These are phyloP conservation scores for Mycena kentingensis DNA, from an alignment of 768 basidiomycete genomes.

Conservation along the genomic window DNA sequence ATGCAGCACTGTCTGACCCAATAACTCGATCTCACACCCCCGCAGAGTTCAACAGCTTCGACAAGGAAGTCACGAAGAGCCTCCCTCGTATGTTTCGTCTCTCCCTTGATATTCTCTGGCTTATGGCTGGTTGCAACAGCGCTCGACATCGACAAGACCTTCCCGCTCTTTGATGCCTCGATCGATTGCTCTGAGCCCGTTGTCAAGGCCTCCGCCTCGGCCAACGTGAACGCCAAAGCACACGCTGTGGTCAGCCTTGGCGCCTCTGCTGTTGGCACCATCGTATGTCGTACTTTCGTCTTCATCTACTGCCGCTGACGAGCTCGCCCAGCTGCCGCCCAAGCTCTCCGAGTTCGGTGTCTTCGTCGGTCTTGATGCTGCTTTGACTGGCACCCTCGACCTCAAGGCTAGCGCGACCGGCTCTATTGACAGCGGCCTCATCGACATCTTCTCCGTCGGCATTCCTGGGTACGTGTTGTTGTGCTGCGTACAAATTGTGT, in stretches of 20 bases:
- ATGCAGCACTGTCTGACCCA: background rate
- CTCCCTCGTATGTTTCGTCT: slow-evolving; percentile 18
- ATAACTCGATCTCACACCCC: background rate
- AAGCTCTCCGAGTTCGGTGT: slow-evolving; percentile 31
- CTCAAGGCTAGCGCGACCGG: slow-evolving; percentile 31
- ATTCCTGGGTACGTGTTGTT: no score
- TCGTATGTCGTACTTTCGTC: slow-evolving; percentile 13
- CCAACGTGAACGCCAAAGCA: slow-evolving; percentile 25
- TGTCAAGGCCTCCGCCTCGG: slow-evolving; percentile 19
- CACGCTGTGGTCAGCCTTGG: slow-evolving; percentile 28
- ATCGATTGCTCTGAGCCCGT: slow-evolving; percentile 22
- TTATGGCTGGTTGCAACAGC: slow-evolving; percentile 5
- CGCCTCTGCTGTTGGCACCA: slow-evolving; percentile 25
- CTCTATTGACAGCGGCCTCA: slow-evolving; percentile 30
- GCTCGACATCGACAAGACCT: slow-evolving; percentile 24
- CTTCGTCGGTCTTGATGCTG: slow-evolving; percentile 30
- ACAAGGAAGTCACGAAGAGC: slow-evolving; percentile 22
- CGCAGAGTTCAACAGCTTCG: slow-evolving; percentile 24
- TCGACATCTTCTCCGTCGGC: slow-evolving; percentile 33
- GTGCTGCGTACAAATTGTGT: no score
- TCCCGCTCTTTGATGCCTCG: slow-evolving; percentile 23
- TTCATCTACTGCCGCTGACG: background rate
- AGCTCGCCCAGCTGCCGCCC: slow-evolving; percentile 30
- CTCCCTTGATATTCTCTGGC: background rate
- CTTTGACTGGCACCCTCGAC: slow-evolving; percentile 32